phyloP scores from a whole-genome alignment of 257 asterid genomes.

The Nicotiana otophora region DNA sequence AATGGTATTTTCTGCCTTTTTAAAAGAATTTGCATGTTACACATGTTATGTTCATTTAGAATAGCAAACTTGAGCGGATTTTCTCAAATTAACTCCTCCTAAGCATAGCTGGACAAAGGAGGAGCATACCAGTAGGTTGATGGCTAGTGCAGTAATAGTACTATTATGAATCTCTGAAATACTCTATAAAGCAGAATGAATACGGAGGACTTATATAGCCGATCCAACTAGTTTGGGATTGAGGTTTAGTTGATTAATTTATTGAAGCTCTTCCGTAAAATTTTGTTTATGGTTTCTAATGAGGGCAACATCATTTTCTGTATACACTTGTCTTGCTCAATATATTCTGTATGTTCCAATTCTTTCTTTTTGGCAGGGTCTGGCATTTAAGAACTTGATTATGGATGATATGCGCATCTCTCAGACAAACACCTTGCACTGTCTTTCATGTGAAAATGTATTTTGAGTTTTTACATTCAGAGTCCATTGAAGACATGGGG shows the following conservation, averaged over 20 bases:
- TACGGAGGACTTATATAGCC: neutral
- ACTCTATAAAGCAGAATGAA: neutral
- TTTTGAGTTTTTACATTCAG: conserved; percentile 21
- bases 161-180: neutral
- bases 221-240: neutral
- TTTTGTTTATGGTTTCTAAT: neutral
- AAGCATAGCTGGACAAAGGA: neutral
- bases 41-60: neutral
- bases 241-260: conserved; percentile 3
- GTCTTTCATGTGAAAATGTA: neutral
- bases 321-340: neutral
- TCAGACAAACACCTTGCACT: neutral
- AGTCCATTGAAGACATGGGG: conserved; percentile 43
- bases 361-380: conserved; percentile 14
- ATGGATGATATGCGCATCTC: conserved; percentile 8
- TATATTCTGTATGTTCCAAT: neutral
- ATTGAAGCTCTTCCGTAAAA: neutral
- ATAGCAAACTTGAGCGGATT: neutral
- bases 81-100: neutral
- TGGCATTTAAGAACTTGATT: conserved; percentile 2
- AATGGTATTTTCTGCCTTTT: neutral
- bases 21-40: neutral
- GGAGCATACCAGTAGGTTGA: neutral
- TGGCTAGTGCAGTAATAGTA: neutral
- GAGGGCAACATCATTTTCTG: neutral